Base-by-base conservation (phyloP, 164 flowering plant genomes). In the Chimonanthus praecox region DNA sequence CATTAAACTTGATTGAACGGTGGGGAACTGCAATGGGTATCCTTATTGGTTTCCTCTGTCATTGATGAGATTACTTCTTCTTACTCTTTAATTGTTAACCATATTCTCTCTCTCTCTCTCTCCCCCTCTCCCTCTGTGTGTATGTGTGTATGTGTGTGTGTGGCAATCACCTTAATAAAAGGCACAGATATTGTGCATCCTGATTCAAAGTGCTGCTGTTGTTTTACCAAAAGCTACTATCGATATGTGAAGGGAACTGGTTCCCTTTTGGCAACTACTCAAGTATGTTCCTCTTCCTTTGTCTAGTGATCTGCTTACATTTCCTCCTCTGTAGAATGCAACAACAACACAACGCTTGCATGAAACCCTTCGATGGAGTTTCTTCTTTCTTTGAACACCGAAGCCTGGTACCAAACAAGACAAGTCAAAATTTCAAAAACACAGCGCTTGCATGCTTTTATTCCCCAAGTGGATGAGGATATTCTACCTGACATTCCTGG, bases 1-100 rank as follows among this genome's bases (percentile, higher is more conserved):
- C 98, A 49, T 75, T 73, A 70, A 84, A 85, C 83, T 86, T 95
- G 88, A 85, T 93, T 61, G 97, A 93, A 77, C 86, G 94, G 73
- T 90, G 93, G 97, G 98, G 97, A 76, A 88, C 86, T 80, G 96
- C 91, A 33, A 95, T 95, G 99, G 99, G 99, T 92, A 95, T 91
- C 94, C 96, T 87, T 81, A 3, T 69, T 51, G 60, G 48, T 58
- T 18, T 9, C 47, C 15, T 10, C 11, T 72, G 5, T 11, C 49
- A 4, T 10, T 71, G 21, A 68, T 47, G 5, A 68, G 60, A 33
- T 1, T 33, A 33, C 7, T 51, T 7, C 13, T 1, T 51, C 7
- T 62, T 49, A 46, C 20, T 58, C 2, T 20, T 51, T 74, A 2
- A 50, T 62, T 69, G 7, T 21, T 50, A 45, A 8, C 7, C 20